Evolutionary conservation across 495 filamentous ascomycete species (phyloP).

Genomic region (Penicillium silybi): DNA sequence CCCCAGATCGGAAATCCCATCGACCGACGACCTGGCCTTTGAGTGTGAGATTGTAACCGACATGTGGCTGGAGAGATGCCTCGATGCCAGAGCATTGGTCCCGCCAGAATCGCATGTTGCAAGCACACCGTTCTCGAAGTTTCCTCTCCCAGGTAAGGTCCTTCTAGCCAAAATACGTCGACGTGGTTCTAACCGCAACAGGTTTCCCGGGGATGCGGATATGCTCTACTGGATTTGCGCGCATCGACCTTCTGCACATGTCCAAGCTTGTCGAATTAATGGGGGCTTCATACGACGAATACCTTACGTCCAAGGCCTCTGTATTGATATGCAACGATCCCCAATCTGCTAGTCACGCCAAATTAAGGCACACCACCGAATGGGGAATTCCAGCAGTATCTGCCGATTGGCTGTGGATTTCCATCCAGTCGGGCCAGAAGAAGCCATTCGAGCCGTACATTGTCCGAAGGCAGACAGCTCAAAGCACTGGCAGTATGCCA

Average conservation of each 20-base stretch:
- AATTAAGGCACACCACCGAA: slow-evolving; percentile 66
- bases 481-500: slow-evolving; percentile 19
- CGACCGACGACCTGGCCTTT: slow-evolving; percentile 40
- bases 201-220: slow-evolving; percentile 66
- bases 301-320: slow-evolving; percentile 60
- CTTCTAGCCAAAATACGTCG: neutral
- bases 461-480: slow-evolving; percentile 28
- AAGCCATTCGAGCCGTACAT: slow-evolving; percentile 49
- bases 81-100: slow-evolving; percentile 67
- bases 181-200: slow-evolving; percentile 16
- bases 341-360: slow-evolving; percentile 61
- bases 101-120: slow-evolving; percentile 67
- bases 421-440: slow-evolving; percentile 55
- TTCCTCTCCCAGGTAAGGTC: slow-evolving; percentile 58
- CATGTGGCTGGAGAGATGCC: slow-evolving; percentile 88
- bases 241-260: slow-evolving; percentile 81
- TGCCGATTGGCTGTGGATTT: slow-evolving; percentile 79
- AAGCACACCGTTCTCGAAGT: slow-evolving; percentile 66
- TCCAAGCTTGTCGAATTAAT: slow-evolving; percentile 69
- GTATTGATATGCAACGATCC: slow-evolving; percentile 64
- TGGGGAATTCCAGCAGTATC: slow-evolving; percentile 76
- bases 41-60: slow-evolving; percentile 66
- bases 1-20: slow-evolving; percentile 31
- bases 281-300: slow-evolving; percentile 70
- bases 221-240: slow-evolving; percentile 76